Conservation (phyloP, 2,329 filamentous ascomycete species). For the Xylaria sp. region DNA sequence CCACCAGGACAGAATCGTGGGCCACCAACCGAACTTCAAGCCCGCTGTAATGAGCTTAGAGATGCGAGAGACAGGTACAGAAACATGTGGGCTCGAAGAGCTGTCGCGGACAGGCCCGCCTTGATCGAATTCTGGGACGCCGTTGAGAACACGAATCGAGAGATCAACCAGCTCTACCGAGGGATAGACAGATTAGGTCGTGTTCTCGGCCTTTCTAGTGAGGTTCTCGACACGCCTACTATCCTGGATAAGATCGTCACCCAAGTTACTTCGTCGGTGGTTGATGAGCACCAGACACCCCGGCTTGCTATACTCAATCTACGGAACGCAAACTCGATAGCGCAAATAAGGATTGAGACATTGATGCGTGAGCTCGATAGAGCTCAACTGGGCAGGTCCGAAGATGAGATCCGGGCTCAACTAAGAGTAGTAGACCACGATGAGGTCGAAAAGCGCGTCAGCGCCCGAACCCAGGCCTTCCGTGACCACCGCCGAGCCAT, state of each 20-base stretch:
- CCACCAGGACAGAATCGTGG: neutral
- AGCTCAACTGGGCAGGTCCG: constrained; percentile 15
- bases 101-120: neutral
- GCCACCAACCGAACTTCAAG: constrained; percentile 12
- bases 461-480: constrained; percentile 35
- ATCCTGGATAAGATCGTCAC: constrained; percentile 24
- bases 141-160: constrained; percentile 23
- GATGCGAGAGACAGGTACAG: constrained; percentile 16
- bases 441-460: constrained; percentile 35
- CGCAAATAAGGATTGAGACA: constrained; percentile 27
- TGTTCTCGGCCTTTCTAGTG: constrained; percentile 17
- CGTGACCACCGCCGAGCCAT: constrained; percentile 34
- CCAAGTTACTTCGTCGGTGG: neutral
- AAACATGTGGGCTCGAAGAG: constrained; percentile 19
- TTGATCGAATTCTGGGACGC: constrained; percentile 26
- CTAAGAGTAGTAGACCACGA: constrained; percentile 29
- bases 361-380: constrained; percentile 21
- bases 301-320: constrained; percentile 10
- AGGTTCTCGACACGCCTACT: constrained; percentile 17
- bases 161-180: constrained; percentile 26
- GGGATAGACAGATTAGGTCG: constrained; percentile 15
- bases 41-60: constrained; percentile 13
- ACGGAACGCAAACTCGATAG: constrained; percentile 4
- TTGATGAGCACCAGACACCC: neutral
- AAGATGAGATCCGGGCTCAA: constrained; percentile 15